Conservation (phyloP, 345 rosid genomes). For the Salix exigua region DNA sequence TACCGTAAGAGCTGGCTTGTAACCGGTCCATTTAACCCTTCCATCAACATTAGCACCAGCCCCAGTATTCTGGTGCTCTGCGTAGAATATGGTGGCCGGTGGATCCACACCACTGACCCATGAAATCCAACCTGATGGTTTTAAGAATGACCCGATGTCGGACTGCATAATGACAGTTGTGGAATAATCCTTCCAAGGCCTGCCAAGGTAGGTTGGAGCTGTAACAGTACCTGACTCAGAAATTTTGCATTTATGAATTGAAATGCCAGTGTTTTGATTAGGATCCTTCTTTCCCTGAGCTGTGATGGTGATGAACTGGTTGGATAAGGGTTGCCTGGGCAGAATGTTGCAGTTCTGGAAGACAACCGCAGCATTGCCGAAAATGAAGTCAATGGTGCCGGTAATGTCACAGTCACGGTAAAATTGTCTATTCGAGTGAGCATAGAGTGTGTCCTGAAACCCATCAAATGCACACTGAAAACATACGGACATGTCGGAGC, state of each 20-base stretch:
- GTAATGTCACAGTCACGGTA: conserved; percentile 68
- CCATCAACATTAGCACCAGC: conserved; percentile 36
- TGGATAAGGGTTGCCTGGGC: conserved; percentile 62
- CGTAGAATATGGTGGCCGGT: conserved; percentile 58
- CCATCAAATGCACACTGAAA: conserved; percentile 54
- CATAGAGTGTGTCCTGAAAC: conserved; percentile 79
- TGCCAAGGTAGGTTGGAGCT: conserved; percentile 61
- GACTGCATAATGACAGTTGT: conserved; percentile 76
- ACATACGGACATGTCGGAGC: conserved; percentile 60
- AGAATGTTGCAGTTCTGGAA: conserved; percentile 65
- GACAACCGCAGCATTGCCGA: conserved; percentile 67
- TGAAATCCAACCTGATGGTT: conserved; percentile 59
- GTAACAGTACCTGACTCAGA: conserved; percentile 29
- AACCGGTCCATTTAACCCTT: conserved; percentile 69
- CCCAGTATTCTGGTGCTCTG: conserved; percentile 65
- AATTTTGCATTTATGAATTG: conserved; percentile 57
- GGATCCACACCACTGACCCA: conserved; percentile 71
- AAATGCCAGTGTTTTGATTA: conserved; percentile 61
- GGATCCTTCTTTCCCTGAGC: conserved; percentile 79
- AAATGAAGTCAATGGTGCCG: conserved; percentile 83
- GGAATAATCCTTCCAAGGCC: conserved; percentile 79
- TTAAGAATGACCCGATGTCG: conserved; percentile 39
- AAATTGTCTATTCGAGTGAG: conserved; percentile 80
- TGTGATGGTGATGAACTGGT: conserved; percentile 78
- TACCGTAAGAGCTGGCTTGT: conserved; percentile 37